Percentiles rank a stretch among this genome's conserved stretches.
These are phyloP conservation scores for Starmerella geochares DNA, from an alignment of 805 yeast genomes.

Conservation along the genomic window DNA sequence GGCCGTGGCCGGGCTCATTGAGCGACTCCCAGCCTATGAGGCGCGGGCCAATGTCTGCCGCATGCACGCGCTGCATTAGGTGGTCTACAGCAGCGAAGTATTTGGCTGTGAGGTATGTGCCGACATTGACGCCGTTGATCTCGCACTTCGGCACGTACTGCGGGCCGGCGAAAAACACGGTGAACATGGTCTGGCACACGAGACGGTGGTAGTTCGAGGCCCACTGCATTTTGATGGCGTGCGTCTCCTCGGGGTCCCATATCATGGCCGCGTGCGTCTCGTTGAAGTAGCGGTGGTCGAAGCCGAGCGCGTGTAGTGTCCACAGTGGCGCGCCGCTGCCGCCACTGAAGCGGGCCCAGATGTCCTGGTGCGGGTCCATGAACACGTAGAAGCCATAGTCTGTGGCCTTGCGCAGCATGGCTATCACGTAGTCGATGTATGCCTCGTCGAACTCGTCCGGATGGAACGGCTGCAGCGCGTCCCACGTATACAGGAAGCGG, in stretches of 20 bases:
- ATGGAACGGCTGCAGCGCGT: constrained; percentile 77
- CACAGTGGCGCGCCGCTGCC: constrained; percentile 92
- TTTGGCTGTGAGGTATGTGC: constrained; percentile 59
- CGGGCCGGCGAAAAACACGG: constrained; percentile 71
- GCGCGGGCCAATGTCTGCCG: constrained; percentile 31
- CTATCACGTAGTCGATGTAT: constrained; percentile 58
- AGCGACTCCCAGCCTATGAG: constrained; percentile 67
- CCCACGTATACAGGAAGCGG: constrained; percentile 80
- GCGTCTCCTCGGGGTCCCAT: constrained; percentile 43
- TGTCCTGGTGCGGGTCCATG: constrained; percentile 86
- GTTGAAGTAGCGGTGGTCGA: constrained; percentile 56
- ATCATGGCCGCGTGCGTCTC: constrained; percentile 69
- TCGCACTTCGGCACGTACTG: constrained; percentile 62
- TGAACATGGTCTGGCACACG: constrained; percentile 76
- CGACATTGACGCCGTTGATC: constrained; percentile 65
- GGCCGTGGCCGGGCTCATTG: constrained; percentile 77
- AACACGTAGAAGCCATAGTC: constrained; percentile 64
- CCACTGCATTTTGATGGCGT: constrained; percentile 71
- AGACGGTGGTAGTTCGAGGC: constrained; percentile 70
- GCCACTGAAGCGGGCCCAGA: constrained; percentile 83
- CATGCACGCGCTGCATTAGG: constrained; percentile 38
- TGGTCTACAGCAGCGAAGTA: constrained; percentile 45
- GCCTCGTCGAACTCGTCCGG: constrained; percentile 74
- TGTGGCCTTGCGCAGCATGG: constrained; percentile 46
- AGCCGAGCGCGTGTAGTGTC: constrained; percentile 86